These are phyloP conservation scores for Neofusicoccum sp. DNA, from an alignment of 2,329 filamentous ascomycete species.

Conservation along the genomic window DNA sequence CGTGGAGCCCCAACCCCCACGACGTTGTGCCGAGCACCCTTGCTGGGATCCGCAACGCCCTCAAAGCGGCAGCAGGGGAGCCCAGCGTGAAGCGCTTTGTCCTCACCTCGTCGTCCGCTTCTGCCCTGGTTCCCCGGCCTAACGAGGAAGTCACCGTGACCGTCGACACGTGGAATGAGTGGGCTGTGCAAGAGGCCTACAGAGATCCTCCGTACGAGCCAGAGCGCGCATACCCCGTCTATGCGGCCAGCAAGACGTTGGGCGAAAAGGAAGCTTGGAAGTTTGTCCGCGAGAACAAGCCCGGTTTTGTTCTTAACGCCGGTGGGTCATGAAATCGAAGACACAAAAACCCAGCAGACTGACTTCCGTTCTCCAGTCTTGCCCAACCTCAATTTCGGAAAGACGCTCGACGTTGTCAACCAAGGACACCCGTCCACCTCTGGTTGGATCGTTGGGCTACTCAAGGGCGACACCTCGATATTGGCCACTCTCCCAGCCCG, in stretches of 20 bases:
- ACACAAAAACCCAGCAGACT: not conserved
- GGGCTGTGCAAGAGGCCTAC: conserved; percentile 35
- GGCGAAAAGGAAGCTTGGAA: conserved; percentile 47
- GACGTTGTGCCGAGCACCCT: conserved; percentile 46
- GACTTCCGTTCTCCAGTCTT: conserved; percentile 20
- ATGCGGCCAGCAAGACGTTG: conserved; percentile 47
- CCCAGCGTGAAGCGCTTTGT: conserved; percentile 48
- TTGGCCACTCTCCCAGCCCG: not conserved
- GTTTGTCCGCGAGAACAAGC: conserved; percentile 43
- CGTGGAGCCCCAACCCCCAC: conserved; percentile 41
- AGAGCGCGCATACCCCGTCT: conserved; percentile 35
- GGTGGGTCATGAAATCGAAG: not conserved
- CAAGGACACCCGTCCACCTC: conserved; percentile 25
- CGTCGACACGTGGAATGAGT: conserved; percentile 37
- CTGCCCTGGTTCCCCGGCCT: conserved; percentile 29
- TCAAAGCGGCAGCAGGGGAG: conserved; percentile 45
- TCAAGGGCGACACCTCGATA: conserved; percentile 19
- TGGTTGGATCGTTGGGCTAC: conserved; percentile 19
- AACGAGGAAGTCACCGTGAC: conserved; percentile 34
- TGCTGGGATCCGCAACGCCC: conserved; percentile 39
- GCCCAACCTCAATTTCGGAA: conserved; percentile 23
- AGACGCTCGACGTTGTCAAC: conserved; percentile 20
- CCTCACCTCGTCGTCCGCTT: conserved; percentile 47
- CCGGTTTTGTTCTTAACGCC: conserved; percentile 44
- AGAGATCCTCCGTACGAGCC: conserved; percentile 27